Conservation (phyloP, 345 rosid genomes). For the Viola odorata region DNA sequence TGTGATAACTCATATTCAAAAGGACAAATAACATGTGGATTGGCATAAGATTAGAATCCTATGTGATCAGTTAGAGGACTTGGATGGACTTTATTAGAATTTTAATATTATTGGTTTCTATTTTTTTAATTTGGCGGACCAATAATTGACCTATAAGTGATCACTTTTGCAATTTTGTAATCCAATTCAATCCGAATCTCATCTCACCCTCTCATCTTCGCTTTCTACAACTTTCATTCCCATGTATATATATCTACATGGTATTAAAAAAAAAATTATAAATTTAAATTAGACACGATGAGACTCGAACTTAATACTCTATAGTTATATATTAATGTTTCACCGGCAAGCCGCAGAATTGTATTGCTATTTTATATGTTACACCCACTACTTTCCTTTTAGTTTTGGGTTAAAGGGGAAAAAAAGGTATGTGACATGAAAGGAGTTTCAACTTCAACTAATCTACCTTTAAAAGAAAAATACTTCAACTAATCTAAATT, state of each 20-base stretch:
- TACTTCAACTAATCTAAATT: neutral
- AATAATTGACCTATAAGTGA: slow-evolving; percentile 32
- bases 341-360: too few relatives aligned
- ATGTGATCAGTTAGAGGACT: slow-evolving; percentile 31
- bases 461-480: neutral
- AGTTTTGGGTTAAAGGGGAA: too few relatives aligned
- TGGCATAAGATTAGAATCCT: slow-evolving; percentile 44
- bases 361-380: too few relatives aligned
- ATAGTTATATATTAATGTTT: too few relatives aligned
- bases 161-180: neutral
- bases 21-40: slow-evolving; percentile 28
- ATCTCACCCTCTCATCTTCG: too few relatives aligned
- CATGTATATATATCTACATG: too few relatives aligned
- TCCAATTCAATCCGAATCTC: neutral
- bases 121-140: slow-evolving; percentile 11
- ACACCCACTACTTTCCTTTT: neutral
- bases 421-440: too few relatives aligned
- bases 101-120: slow-evolving; percentile 10
- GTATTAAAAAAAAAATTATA: too few relatives aligned
- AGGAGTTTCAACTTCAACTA: neutral
- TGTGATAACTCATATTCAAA: slow-evolving; percentile 9
- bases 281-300: too few relatives aligned
- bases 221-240: too few relatives aligned
- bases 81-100: slow-evolving; percentile 31
- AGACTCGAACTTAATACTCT: too few relatives aligned